Evolutionary conservation across 495 filamentous ascomycete species (phyloP).

Genomic region (Penicillium silybi): DNA sequence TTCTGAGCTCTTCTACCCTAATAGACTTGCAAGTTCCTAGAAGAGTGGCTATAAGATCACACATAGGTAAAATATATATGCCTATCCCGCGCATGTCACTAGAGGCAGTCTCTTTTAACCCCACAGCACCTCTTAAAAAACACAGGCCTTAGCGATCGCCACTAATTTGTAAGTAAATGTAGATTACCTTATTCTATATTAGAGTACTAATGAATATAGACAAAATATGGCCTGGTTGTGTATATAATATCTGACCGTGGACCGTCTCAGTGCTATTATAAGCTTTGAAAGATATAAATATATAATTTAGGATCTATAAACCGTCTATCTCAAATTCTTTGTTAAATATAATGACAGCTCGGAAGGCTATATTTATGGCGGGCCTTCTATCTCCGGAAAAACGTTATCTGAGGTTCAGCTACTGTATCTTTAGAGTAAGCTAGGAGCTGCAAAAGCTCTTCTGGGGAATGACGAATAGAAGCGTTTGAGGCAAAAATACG

Average conservation of each 20-base stretch:
- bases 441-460: no score
- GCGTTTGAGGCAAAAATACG: no score
- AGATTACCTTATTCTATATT: neutral
- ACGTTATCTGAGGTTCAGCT: neutral
- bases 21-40: no score
- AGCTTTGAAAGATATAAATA: neutral
- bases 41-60: no score
- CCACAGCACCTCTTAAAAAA: no score
- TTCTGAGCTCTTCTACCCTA: no score
- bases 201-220: neutral
- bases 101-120: no score
- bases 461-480: no score
- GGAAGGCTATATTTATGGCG: neutral
- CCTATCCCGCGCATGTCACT: no score
- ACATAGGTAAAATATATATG: no score
- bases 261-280: neutral
- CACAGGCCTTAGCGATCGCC: no score
- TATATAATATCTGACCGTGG: neutral
- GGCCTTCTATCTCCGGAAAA: neutral
- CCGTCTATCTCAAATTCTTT: neutral
- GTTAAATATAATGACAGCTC: neutral
- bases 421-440: neutral
- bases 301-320: neutral
- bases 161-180: no score
- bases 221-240: neutral